Evolutionary conservation across 2,329 filamentous ascomycete species (phyloP), one percentile per base, ranked within the genome.

Genomic region (Scedosporium boydii): DNA sequence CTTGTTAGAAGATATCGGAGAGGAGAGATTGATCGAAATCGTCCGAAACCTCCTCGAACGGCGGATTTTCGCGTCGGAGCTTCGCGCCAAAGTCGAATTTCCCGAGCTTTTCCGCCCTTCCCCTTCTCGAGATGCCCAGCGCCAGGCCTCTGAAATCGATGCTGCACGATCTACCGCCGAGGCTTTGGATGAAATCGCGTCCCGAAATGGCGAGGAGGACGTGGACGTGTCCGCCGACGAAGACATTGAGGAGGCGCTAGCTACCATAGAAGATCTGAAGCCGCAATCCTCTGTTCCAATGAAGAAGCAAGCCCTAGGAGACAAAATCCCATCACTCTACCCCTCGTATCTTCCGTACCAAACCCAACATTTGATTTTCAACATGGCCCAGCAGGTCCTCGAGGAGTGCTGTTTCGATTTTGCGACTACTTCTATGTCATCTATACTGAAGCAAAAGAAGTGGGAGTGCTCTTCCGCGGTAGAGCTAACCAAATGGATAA

Each of bases 391-490:
- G 64, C 63, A 66, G 6, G 56, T 75, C 18, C 68, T 77, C 4
- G 75, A 77, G 64, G 71, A 74, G 62, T 72, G 70, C 62, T 77
- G 74, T 65, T 77, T 75, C 64, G 70, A 75, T 6, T 77, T 76
- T 59, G 68, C 68, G 23, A 66, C 63, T n/a, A 70, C 67, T 61
- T 73, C 70, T 69, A 57, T 73, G 16, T 72, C 74, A 6, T 63
- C 62, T 0, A 60, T 72, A 14, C 65, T 76, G 27, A 26, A 64
- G 51, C 61, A 70, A 14, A 64, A 68, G 16, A 65, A 64, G 29
- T 76, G 74, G 63, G 68, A 69, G 34, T 76, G 73, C 61, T 66
- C 75, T 18, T 68, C 70, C 14, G 71, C 75, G 1, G 68, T 71
- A 3, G 74, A 77, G 66, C 65, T 77, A 34, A 76, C 69, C n/a